Conservation (phyloP, 495 filamentous ascomycete species). For the Xanthoparmelia taractica region DNA sequence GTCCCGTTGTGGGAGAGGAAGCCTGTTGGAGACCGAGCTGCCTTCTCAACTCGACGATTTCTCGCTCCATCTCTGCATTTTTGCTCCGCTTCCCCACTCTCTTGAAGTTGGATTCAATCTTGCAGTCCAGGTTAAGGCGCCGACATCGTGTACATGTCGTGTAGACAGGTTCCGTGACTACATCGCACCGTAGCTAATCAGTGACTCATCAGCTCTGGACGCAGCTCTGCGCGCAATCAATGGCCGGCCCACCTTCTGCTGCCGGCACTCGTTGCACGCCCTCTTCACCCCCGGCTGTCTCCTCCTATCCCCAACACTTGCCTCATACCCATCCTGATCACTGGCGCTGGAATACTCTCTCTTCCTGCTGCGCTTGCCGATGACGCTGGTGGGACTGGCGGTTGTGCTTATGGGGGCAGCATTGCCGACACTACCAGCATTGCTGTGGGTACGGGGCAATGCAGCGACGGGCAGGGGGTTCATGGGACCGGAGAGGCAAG, state of each 20-base stretch:
- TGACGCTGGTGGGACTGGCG: constrained; percentile 16
- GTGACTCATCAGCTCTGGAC: constrained; percentile 12
- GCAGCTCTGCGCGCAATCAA: constrained; percentile 11
- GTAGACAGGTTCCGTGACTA: constrained; percentile 71
- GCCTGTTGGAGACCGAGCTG: constrained; percentile 56
- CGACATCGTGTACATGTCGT: constrained; percentile 73
- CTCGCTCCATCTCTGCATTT: constrained; percentile 82
- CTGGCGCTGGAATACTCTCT: constrained; percentile 68
- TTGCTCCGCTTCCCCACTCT: constrained; percentile 83
- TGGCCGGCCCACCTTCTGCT: constrained; percentile 66
- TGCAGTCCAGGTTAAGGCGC: constrained; percentile 78
- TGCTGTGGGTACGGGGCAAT: constrained; percentile 17
- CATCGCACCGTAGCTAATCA: constrained; percentile 75
- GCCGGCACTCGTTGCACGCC: constrained; percentile 90
- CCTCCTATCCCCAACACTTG: constrained; percentile 50
- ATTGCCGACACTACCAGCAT: constrained; percentile 16
- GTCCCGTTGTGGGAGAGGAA: constrained; percentile 47
- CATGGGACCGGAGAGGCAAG: constrained; percentile 11
- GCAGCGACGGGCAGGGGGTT: constrained; percentile 12
- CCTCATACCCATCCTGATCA: constrained; percentile 56
- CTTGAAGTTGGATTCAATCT: constrained; percentile 91
- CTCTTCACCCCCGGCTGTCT: constrained; percentile 71
- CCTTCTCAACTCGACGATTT: constrained; percentile 55
- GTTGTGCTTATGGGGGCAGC: constrained; percentile 9
- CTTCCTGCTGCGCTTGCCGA: constrained; percentile 42